Base-by-base conservation (phyloP, 768 basidiomycete genomes). In the Hemileccinum rubropunctum region DNA sequence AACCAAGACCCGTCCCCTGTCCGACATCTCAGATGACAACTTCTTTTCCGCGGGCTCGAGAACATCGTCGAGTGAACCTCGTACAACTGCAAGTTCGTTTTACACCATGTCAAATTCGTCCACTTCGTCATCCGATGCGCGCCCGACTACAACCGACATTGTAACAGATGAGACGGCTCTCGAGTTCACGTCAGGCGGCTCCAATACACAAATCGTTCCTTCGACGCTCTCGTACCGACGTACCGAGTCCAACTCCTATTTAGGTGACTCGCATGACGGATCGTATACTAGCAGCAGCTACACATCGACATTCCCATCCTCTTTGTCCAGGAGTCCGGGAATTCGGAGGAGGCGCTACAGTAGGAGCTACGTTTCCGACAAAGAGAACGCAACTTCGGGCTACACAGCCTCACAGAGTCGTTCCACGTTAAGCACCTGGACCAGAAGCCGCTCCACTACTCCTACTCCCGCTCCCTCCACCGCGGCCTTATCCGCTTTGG, bases 271-370 rank as follows among this genome's bases (percentile, higher is more conserved):
- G 7, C 78, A 78, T 44, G 76, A 71, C 28, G 61, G 69, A 4
- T 70, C 67, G 2, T 68, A 63, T 32, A 61, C 64, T 5, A 70
- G 68, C 34, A 70, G 62, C 45, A 58, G 58, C 26, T 68, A 68
- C 20, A 56, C 57, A 8, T 68, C 74, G 0, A 71, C 74, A 0
- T 79, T 83, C 0, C 76, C 82, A 4, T 80, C 83, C 1, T 68
- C 71, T 3, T 70, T 88, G 17, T 79, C 83, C 8, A 74, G 87
- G 20, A 77, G 80, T 0, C 66, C 79, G 14, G 85, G 76, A 34
- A 74, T 88, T 7, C 71, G 83, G 47, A 71, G 85, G 50, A 71
- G 81, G 32, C 65, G 73, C 4, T 74, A 76, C 3, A 71, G 72
- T 33, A 68, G 67, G 45, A 61, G 54, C 52, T 63, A 60, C 56